phyloP scores from a whole-genome alignment of 345 rosid genomes.

The Boechera divaricarpa region DNA sequence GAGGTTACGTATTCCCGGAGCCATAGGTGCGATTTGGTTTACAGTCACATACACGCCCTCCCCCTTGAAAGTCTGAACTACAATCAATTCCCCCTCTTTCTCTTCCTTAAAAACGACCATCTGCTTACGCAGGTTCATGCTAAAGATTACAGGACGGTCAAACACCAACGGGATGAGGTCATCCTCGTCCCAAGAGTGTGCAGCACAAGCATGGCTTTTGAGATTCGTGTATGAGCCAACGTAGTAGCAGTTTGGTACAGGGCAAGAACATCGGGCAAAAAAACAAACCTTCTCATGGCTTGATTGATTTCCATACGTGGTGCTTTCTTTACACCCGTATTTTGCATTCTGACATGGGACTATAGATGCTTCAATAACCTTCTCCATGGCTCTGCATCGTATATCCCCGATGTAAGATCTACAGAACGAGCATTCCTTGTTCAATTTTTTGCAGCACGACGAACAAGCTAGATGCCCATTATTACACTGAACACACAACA shows the following conservation, averaged over 20 bases:
- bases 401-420: constrained; percentile 47
- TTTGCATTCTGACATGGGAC: constrained; percentile 48
- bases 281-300: constrained; percentile 49
- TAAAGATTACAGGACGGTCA: not conserved
- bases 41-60: not conserved
- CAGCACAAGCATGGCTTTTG: constrained; percentile 39
- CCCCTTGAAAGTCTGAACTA: not conserved
- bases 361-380: constrained; percentile 48
- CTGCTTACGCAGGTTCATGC: not conserved
- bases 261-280: constrained; percentile 52
- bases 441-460: constrained; percentile 49
- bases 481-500: constrained; percentile 48
- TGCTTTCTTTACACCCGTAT: not conserved
- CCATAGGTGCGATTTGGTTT: not conserved
- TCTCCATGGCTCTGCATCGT: constrained; percentile 59
- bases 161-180: not conserved
- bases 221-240: constrained; percentile 46
- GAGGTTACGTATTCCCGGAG: not conserved
- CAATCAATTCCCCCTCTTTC: not conserved
- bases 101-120: not conserved
- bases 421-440: constrained; percentile 53
- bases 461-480: constrained; percentile 64
- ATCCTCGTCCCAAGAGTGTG: constrained; percentile 30
- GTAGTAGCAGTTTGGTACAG: constrained; percentile 47
- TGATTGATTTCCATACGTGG: constrained; percentile 38